A percentile compares a stretch with the other conserved stretches of the same genome.
Evolutionary conservation across 768 basidiomycete genomes (phyloP).

Genomic region (Solioccasus polychromus): DNA sequence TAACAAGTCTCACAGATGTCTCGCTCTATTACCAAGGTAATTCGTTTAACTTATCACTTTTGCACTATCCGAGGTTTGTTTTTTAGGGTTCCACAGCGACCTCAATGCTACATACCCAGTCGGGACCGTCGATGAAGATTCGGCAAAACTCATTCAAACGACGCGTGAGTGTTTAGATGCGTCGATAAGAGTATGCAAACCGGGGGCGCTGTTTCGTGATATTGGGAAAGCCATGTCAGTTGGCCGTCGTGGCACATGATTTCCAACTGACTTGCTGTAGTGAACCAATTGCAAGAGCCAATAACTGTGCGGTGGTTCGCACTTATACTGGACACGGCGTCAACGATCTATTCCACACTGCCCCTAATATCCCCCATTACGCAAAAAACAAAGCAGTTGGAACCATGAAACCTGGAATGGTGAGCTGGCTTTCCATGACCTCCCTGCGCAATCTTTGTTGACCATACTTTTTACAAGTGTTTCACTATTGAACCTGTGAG

Average conservation of each 20-base stretch:
- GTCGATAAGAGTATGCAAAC: conserved; percentile 90
- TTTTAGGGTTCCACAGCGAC: conserved; percentile 83
- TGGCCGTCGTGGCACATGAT: conserved; percentile 8
- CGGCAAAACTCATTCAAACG: conserved; percentile 76
- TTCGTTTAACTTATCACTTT: conserved; percentile 4
- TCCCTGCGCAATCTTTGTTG: conserved; percentile 1
- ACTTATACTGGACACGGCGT: conserved; percentile 92
- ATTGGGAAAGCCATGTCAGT: conserved; percentile 82
- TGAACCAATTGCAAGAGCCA: conserved; percentile 80
- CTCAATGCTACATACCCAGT: conserved; percentile 93
- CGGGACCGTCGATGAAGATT: conserved; percentile 79
- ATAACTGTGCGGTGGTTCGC: conserved; percentile 87
- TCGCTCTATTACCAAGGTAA: conserved; percentile 75
- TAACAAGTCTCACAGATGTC: conserved; percentile 52
- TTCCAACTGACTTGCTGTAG: conserved; percentile 35
- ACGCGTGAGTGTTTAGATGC: conserved; percentile 83
- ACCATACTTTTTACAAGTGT: conserved; percentile 33
- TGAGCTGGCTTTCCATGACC: conserved; percentile 34
- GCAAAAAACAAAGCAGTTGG: conserved; percentile 93
- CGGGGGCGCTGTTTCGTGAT: conserved; percentile 86
- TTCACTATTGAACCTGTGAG: conserved; percentile 82
- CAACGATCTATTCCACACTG: conserved; percentile 78
- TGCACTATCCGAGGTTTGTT: not conserved
- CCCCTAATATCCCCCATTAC: conserved; percentile 92
- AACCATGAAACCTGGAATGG: conserved; percentile 92